phyloP scores from a whole-genome alignment of 257 asterid species.

The Scutellaria barbata region DNA sequence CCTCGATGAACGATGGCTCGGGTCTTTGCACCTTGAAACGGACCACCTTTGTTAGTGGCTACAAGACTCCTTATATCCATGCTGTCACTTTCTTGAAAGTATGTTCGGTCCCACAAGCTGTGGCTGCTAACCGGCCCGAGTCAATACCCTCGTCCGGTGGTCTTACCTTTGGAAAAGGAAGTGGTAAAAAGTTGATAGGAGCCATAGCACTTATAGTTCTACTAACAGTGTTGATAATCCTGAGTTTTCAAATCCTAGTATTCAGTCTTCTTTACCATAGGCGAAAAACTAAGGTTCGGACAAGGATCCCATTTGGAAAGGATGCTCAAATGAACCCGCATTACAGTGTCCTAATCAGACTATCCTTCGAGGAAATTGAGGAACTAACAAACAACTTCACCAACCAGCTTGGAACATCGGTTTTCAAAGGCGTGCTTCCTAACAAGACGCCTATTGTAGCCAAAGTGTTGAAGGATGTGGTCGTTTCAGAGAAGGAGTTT shows the following conservation, averaged over 20 bases:
- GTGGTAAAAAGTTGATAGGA: conserved; percentile 42
- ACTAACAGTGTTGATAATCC: conserved; percentile 45
- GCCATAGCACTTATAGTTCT: conserved; percentile 51
- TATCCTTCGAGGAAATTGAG: conserved; percentile 56
- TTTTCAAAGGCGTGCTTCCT: conserved; percentile 56
- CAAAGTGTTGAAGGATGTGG: conserved; percentile 51
- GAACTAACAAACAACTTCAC: conserved; percentile 54
- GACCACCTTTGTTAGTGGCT: conserved; percentile 59
- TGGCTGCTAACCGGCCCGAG: conserved; percentile 43
- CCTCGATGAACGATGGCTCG: conserved; percentile 68
- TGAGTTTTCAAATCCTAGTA: conserved; percentile 45
- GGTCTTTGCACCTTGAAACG: conserved; percentile 60
- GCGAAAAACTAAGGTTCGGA: conserved; percentile 40
- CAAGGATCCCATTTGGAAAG: conserved; percentile 58
- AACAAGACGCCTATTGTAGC: conserved; percentile 52
- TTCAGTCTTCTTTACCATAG: conserved; percentile 49
- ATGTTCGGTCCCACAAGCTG: conserved; percentile 69
- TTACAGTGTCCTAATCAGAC: conserved; percentile 54
- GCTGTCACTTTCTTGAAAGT: conserved; percentile 64
- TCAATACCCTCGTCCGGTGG: conserved; percentile 31
- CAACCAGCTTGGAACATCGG: conserved; percentile 49
- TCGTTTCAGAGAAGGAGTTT: conserved; percentile 61
- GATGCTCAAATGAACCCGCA: conserved; percentile 61
- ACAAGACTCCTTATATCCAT: conserved; percentile 46
- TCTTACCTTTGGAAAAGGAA: conserved; percentile 32